phyloP scores from a whole-genome alignment of 2,329 filamentous ascomycete genomes.

The Pyrenophora graminea region DNA sequence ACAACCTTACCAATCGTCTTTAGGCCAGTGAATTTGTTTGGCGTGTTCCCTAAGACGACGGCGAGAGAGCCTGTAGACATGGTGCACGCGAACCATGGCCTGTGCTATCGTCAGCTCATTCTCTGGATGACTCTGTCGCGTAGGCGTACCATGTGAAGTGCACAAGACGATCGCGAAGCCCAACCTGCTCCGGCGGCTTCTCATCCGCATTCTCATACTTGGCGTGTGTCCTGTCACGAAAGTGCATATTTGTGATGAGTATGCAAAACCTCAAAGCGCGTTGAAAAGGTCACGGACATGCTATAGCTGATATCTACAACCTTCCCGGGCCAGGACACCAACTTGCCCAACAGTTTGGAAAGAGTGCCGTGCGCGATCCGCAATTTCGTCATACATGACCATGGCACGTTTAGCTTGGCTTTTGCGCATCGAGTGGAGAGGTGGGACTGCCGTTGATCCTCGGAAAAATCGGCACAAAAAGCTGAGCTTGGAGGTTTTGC shows the following conservation, averaged over 20 bases:
- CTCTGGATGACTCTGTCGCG: neutral
- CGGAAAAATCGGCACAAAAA: constrained; percentile 6
- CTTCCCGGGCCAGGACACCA: neutral
- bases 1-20: constrained; percentile 67
- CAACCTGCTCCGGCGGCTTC: constrained; percentile 22
- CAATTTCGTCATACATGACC: constrained; percentile 11
- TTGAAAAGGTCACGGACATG: neutral
- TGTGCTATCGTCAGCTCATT: constrained; percentile 4
- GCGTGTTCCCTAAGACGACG: constrained; percentile 65
- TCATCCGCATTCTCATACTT: constrained; percentile 18
- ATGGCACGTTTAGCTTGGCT: constrained; percentile 4
- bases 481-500: neutral
- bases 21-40: constrained; percentile 67
- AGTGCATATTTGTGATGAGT: constrained; percentile 18
- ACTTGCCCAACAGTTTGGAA: neutral
- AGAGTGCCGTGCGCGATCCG: neutral
- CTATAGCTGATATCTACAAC: constrained; percentile 3
- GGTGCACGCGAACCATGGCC: constrained; percentile 67
- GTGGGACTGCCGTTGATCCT: neutral
- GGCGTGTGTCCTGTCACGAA: constrained; percentile 24
- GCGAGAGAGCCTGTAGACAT: constrained; percentile 77
- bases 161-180: constrained; percentile 30
- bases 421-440: too few relatives aligned
- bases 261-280: neutral
- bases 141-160: constrained; percentile 32